These are phyloP conservation scores for Microbotryomycetes sp. DNA, from an alignment of 1,284 basidiomycete genomes.

Conservation along the genomic window DNA sequence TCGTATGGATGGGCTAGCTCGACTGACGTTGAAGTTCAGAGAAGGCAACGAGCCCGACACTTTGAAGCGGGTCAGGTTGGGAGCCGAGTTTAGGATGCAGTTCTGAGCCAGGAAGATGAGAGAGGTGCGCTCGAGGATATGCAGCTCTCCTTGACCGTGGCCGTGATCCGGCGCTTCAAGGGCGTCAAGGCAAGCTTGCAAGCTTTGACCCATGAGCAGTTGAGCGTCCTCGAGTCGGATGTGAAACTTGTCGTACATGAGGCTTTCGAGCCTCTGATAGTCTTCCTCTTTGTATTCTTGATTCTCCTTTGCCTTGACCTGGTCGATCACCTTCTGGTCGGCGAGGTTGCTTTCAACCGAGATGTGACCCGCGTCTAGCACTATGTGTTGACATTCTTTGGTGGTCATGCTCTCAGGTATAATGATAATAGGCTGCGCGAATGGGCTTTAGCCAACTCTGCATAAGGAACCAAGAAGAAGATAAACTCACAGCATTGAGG, in stretches of 20 bases:
- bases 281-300: slow-evolving; percentile 84
- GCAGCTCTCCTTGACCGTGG: slow-evolving; percentile 55
- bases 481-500: slow-evolving; percentile 62
- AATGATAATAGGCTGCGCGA: slow-evolving; percentile 72
- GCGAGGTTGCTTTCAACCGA: slow-evolving; percentile 84
- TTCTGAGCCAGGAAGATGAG: slow-evolving; percentile 86
- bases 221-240: slow-evolving; percentile 83
- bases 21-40: slow-evolving; percentile 72
- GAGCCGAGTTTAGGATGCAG: slow-evolving; percentile 82
- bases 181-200: slow-evolving; percentile 73
- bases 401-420: slow-evolving; percentile 78
- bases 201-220: slow-evolving; percentile 83
- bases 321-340: slow-evolving; percentile 70
- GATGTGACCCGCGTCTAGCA: slow-evolving; percentile 96
- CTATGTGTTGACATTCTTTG: slow-evolving; percentile 71
- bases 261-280: slow-evolving; percentile 74
- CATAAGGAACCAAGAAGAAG: background rate
- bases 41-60: slow-evolving; percentile 82
- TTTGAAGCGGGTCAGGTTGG: slow-evolving; percentile 84
- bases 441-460: background rate
- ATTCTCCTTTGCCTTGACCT: slow-evolving; percentile 77
- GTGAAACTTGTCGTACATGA: slow-evolving; percentile 94
- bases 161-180: slow-evolving; percentile 47
- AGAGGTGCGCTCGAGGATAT: slow-evolving; percentile 88
- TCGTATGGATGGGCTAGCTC: background rate